Conservation (phyloP, 257 asterid species). For the Parsonsia alboflavescens region DNA sequence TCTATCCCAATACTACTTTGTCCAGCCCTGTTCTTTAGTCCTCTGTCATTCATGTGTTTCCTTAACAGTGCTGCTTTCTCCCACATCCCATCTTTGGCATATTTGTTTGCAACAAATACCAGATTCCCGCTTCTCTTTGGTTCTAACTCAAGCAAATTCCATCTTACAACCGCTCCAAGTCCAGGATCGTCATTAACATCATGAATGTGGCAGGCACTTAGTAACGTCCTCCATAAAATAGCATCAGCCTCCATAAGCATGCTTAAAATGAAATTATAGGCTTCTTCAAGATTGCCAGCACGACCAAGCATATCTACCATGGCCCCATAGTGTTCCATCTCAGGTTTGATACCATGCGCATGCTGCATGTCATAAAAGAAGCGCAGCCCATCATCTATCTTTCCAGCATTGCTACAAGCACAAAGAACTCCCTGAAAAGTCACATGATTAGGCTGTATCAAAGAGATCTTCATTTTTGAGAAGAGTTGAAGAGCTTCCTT, state of each 20-base stretch:
- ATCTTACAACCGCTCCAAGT: constrained; percentile 48
- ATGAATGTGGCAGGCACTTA: constrained; percentile 67
- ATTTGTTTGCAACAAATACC: constrained; percentile 66
- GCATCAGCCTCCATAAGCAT: constrained; percentile 69
- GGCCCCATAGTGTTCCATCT: constrained; percentile 58
- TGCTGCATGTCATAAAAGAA: constrained; percentile 55
- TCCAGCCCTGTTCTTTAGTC: constrained; percentile 60
- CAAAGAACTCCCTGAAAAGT: constrained; percentile 75
- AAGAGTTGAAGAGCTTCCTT: constrained; percentile 43
- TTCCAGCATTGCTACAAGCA: constrained; percentile 78
- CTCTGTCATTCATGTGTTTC: constrained; percentile 40
- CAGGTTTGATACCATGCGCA: constrained; percentile 48
- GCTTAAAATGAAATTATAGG: constrained; percentile 37
- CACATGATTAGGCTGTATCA: constrained; percentile 53
- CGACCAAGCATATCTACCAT: constrained; percentile 73
- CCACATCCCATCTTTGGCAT: constrained; percentile 63
- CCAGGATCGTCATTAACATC: constrained; percentile 43
- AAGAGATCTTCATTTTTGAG: constrained; percentile 32
- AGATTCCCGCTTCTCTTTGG: constrained; percentile 73
- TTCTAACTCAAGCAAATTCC: constrained; percentile 45
- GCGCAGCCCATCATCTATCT: constrained; percentile 45
- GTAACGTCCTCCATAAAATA: constrained; percentile 69
- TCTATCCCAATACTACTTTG: constrained; percentile 56
- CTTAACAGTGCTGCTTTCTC: constrained; percentile 56
- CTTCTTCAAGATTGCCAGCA: constrained; percentile 63